Evolutionary conservation across 345 rosid species (phyloP), one percentile per base, ranked within the genome.

Genomic region (Limnanthes douglasii): DNA sequence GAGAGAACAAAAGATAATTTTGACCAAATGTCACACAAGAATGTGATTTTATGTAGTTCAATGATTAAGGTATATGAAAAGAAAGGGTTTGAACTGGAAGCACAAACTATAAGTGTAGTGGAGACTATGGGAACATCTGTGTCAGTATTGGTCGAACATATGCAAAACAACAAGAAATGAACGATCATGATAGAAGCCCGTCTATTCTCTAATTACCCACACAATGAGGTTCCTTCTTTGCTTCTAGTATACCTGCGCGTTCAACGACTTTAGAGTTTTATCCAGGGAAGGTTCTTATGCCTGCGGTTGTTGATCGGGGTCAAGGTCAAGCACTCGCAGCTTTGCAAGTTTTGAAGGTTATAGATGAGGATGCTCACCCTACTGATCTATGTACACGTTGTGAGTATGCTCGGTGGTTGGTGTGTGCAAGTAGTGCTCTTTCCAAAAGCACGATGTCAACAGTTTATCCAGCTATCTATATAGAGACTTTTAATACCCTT

Each of bases 401-500:
- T 38, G 94, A 79, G 33, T 90, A 84, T 57, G 95, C 92, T 37
- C 74, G 85, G 39, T 90, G 98, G 98, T 61, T 90, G 61, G 75
- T 90, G 32, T 61, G 77, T 54, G 92, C 94, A 30, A 84, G 88
- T 59, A 61, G 72, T 53, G 67, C 67, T 34, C 46, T 63, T 17
- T 65, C 63, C 57, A 88, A 93, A 61, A 80, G 48, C 46, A 46
- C 81, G 1, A 43, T 58, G 31, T 83, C 97, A 19, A 88, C 83
- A 62, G 95, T 88, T 34, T 88, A 88, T 64, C 95, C 93, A 38
- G 97, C 95, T 17, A 88, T 85, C 93, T 77, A 72, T 48, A 74
- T 88, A 43, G 95, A 83, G 60, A 69, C 79, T 46, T 73, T 80
- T 46, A 79, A 90, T 15, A 81, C 83, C 51, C 92, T 79, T 64